Evolutionary conservation across 2,329 filamentous ascomycete genomes (phyloP).

Genomic region (Aspergillus awamori): DNA sequence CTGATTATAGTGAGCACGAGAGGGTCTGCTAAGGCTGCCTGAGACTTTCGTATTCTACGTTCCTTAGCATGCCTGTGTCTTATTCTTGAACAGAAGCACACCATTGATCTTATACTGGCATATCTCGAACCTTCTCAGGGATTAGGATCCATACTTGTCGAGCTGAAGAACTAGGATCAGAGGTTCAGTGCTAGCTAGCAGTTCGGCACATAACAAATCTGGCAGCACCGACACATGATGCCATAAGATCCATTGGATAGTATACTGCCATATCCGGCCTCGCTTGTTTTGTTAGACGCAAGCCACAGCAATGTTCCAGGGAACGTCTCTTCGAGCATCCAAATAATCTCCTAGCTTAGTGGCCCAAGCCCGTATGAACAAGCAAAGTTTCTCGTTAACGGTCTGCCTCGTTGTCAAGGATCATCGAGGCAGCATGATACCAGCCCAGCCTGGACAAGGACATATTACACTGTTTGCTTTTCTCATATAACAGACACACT

Average conservation of each 20-base stretch:
- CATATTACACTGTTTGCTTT: not conserved
- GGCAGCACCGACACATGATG: too few relatives aligned
- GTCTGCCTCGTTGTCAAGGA: not conserved
- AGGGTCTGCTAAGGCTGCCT: too few relatives aligned
- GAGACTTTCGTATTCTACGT: too few relatives aligned
- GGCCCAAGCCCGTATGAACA: not conserved
- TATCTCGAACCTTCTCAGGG: too few relatives aligned
- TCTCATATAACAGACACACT: not conserved
- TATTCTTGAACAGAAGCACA: too few relatives aligned
- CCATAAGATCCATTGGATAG: not conserved
- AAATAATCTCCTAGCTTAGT: not conserved
- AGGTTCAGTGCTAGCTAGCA: too few relatives aligned
- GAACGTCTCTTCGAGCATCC: not conserved
- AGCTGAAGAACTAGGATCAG: too few relatives aligned
- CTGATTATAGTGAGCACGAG: not conserved
- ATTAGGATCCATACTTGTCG: too few relatives aligned
- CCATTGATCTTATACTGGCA: too few relatives aligned
- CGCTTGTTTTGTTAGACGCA: not conserved
- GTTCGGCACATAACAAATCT: too few relatives aligned
- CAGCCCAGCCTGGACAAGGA: not conserved
- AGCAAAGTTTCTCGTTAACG: not conserved
- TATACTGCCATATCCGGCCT: not conserved
- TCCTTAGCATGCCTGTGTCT: too few relatives aligned
- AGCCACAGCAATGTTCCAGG: not conserved
- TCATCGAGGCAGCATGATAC: not conserved